phyloP scores from a whole-genome alignment of 75 land plant genomes.

The Cupressus sempervirens region DNA sequence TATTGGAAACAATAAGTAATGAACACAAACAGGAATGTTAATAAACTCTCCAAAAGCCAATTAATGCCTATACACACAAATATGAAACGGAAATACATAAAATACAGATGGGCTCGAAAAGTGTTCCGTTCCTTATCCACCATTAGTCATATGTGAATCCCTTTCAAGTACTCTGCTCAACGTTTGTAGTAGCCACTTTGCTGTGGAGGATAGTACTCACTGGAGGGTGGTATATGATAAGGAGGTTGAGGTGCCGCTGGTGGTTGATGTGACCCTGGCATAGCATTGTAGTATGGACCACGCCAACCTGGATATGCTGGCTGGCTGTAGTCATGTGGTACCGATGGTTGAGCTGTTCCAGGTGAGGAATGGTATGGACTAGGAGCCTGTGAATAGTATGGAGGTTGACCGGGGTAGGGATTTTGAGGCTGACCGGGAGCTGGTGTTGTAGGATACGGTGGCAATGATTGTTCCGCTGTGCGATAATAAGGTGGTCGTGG shows the following conservation, averaged over 20 bases:
- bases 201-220: constrained; percentile 38
- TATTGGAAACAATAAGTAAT: neutral
- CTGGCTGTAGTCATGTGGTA: constrained; percentile 64
- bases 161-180: neutral
- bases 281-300: constrained; percentile 83
- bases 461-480: constrained; percentile 22
- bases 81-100: constrained; percentile 1
- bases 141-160: neutral
- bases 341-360: constrained; percentile 32
- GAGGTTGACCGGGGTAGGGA: constrained; percentile 19
- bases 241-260: constrained; percentile 48
- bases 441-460: constrained; percentile 18
- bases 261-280: constrained; percentile 15
- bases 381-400: constrained; percentile 41
- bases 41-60: neutral
- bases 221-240: constrained; percentile 36
- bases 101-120: neutral
- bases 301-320: constrained; percentile 98
- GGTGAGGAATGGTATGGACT: constrained; percentile 55
- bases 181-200: constrained; percentile 52
- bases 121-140: neutral
- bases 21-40: neutral
- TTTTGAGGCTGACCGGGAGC: constrained; percentile 23
- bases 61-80: constrained; percentile 1
- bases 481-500: constrained; percentile 18